Conservation (phyloP, 257 asterid species). For the Mitragyna speciosa region DNA sequence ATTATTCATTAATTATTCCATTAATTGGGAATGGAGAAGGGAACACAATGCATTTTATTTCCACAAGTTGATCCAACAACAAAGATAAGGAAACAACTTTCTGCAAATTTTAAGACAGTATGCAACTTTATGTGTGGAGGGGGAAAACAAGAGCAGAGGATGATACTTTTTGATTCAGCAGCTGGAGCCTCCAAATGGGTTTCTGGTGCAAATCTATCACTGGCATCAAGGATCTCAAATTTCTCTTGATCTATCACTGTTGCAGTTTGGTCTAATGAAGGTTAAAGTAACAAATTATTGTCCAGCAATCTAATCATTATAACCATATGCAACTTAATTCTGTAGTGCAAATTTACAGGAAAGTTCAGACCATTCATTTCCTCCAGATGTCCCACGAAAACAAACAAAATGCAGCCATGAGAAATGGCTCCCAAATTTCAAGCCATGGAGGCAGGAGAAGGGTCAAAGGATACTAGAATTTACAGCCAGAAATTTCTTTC, state of each 20-base stretch:
- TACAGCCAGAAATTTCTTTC: slow-evolving; percentile 52
- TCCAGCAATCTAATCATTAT: slow-evolving; percentile 2
- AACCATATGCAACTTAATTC: neutral
- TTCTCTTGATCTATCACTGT: slow-evolving; percentile 45
- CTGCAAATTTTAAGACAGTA: neutral
- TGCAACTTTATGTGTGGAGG: neutral
- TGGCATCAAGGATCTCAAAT: slow-evolving; percentile 32
- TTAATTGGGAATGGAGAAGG: neutral
- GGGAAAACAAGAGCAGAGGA: slow-evolving; percentile 13
- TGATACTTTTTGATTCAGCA: slow-evolving; percentile 51
- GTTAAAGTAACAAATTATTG: slow-evolving; percentile 46
- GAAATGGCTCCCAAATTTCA: slow-evolving; percentile 6
- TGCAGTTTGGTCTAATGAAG: slow-evolving; percentile 48
- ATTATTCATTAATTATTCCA: too few species aligned
- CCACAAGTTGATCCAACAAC: slow-evolving; percentile 2
- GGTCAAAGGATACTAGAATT: slow-evolving; percentile 70
- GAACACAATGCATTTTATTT: neutral
- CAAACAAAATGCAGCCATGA: slow-evolving; percentile 12
- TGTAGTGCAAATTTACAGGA: neutral
- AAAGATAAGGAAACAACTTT: neutral
- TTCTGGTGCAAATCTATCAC: slow-evolving; percentile 44
- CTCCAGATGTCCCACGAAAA: slow-evolving; percentile 4
- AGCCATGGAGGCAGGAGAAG: slow-evolving; percentile 11
- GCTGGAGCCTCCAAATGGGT: slow-evolving; percentile 29
- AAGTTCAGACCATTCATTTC: slow-evolving; percentile 4